Conservation (phyloP, 768 basidiomycete species). For the Termitomyces sp. region DNA sequence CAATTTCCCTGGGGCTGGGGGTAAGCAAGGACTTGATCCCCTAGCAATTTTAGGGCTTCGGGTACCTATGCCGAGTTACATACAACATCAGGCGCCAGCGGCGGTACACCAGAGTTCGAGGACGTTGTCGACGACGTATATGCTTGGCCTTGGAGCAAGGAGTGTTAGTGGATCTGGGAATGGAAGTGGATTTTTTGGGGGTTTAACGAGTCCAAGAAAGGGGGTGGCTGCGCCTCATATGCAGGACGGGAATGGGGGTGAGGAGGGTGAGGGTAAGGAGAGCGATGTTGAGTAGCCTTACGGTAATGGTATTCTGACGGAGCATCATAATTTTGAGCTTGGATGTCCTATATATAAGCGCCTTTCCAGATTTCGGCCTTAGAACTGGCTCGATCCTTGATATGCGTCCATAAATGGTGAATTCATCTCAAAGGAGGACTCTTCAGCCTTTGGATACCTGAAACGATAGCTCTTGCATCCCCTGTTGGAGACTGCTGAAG, state of each 20-base stretch:
- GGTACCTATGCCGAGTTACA: constrained; percentile 54
- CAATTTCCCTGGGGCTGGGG: constrained; percentile 17
- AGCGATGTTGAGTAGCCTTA: neutral
- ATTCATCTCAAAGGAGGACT: too few relatives aligned
- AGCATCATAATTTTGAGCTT: too few relatives aligned
- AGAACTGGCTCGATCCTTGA: too few relatives aligned
- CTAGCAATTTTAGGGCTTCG: constrained; percentile 44
- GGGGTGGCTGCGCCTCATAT: neutral
- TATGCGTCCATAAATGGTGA: too few relatives aligned
- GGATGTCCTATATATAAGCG: too few relatives aligned
- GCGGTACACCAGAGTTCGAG: constrained; percentile 30
- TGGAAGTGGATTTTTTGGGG: constrained; percentile 5
- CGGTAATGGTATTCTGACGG: neutral
- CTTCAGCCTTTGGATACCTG: too few relatives aligned
- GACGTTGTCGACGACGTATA: constrained; percentile 59
- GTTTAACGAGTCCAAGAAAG: neutral
- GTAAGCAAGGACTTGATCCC: constrained; percentile 25
- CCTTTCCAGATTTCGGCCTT: too few relatives aligned
- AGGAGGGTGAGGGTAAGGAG: neutral
- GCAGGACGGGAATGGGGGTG: neutral
- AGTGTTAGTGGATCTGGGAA: constrained; percentile 15
- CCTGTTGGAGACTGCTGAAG: too few relatives aligned
- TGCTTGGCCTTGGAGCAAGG: constrained; percentile 52
- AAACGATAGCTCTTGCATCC: too few relatives aligned
- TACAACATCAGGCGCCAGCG: constrained; percentile 9